These are phyloP conservation scores for Eucalyptus cloeziana DNA, from an alignment of 345 rosid genomes.

Conservation along the genomic window DNA sequence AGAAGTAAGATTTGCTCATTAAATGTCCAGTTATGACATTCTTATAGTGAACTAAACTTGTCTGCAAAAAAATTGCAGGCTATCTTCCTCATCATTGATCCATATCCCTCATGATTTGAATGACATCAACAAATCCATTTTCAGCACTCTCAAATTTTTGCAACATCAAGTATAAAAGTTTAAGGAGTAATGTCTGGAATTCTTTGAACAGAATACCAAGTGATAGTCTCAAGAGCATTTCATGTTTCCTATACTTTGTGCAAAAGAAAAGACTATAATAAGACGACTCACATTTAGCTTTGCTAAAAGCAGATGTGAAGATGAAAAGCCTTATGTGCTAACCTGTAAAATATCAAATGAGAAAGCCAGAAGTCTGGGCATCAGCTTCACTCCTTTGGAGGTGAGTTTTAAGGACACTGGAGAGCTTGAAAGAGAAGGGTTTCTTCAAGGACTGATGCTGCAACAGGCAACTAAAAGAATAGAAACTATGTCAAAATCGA, in stretches of 20 bases:
- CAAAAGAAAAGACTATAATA: not conserved
- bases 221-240: not conserved
- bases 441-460: constrained; percentile 1
- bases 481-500: not conserved
- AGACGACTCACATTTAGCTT: not conserved
- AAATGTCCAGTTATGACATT: not conserved
- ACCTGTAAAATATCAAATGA: constrained; percentile 31
- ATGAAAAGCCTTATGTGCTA: constrained; percentile 3
- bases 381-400: constrained; percentile 38
- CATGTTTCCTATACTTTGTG: not conserved
- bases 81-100: not conserved
- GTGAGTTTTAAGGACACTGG: constrained; percentile 47
- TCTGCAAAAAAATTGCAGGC: not conserved
- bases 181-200: too few relatives aligned
- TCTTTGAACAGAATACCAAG: not conserved
- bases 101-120: not conserved
- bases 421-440: constrained; percentile 44
- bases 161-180: not conserved
- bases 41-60: not conserved
- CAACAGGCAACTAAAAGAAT: not conserved
- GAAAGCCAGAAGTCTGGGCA: constrained; percentile 33
- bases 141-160: not conserved
- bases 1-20: constrained; percentile 1
- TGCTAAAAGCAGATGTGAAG: constrained; percentile 17
- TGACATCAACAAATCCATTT: not conserved